A percentile compares a stretch with the other conserved stretches of the same genome.
These are phyloP conservation scores for Suillus plorans DNA, from an alignment of 768 basidiomycete genomes.

Conservation along the genomic window DNA sequence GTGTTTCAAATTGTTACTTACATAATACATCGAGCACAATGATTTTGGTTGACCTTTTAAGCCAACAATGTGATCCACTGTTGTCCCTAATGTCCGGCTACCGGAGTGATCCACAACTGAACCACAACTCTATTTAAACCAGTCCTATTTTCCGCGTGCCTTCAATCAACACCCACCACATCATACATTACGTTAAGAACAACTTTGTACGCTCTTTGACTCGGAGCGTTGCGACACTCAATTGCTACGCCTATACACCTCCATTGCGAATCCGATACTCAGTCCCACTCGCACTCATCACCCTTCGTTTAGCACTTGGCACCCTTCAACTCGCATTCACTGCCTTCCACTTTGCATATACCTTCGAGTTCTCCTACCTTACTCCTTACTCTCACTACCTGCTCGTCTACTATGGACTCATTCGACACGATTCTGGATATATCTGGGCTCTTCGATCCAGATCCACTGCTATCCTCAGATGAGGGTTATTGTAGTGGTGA, in stretches of 20 bases:
- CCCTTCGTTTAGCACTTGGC: too few species aligned
- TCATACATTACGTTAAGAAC: background rate
- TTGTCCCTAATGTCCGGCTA: background rate
- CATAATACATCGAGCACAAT: too few species aligned
- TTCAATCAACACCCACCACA: background rate
- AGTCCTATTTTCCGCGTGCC: background rate
- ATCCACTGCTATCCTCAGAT: background rate
- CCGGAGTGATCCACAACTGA: background rate
- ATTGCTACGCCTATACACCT: background rate
- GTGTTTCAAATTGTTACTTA: too few species aligned
- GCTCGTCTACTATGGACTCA: constrained; percentile 1
- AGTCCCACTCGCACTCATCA: background rate
- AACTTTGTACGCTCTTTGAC: background rate
- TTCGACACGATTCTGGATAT: background rate
- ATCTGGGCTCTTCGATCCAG: background rate
- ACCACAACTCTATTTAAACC: background rate
- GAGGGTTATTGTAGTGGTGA: background rate
- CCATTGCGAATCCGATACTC: background rate
- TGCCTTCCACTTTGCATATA: too few species aligned
- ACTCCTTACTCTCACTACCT: background rate
- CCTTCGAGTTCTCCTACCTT: too few species aligned
- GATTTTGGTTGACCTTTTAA: too few species aligned
- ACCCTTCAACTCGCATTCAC: background rate
- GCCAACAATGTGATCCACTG: background rate
- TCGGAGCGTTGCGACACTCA: background rate